Evolutionary conservation across 345 rosid genomes (phyloP).

Genomic region (Camelina laxa): DNA sequence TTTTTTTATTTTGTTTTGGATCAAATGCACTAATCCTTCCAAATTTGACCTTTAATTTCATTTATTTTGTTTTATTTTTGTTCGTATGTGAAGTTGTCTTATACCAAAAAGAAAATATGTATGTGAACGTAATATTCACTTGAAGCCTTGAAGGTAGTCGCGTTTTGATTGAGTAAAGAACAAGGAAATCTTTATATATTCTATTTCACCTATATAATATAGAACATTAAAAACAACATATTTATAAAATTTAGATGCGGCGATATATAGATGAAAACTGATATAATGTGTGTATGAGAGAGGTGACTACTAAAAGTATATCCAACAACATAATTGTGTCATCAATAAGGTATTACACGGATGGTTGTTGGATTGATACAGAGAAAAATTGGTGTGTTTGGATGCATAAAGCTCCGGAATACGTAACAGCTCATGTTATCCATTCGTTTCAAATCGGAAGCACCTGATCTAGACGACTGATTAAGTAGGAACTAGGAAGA

Average conservation of each 20-base stretch:
- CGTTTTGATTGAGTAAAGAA: conserved; percentile 17
- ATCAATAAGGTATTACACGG: not conserved
- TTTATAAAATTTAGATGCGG: too few relatives aligned
- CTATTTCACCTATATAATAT: not conserved
- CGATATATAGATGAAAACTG: too few relatives aligned
- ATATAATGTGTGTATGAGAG: not conserved
- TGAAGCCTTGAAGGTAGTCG: not conserved
- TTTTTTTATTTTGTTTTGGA: not conserved
- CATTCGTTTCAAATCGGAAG: not conserved
- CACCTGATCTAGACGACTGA: not conserved
- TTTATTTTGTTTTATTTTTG: not conserved
- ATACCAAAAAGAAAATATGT: not conserved
- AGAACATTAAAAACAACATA: too few relatives aligned
- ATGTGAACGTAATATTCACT: not conserved
- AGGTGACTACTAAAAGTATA: not conserved
- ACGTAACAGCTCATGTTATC: not conserved
- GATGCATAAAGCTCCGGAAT: not conserved
- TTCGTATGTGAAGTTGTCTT: too few relatives aligned
- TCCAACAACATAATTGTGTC: not conserved
- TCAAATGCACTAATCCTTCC: conserved; percentile 35
- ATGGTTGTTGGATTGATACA: not conserved
- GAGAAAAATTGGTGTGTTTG: not conserved
- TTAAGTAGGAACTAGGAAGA: not conserved
- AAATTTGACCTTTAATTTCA: conserved; percentile 1
- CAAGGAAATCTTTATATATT: not conserved